These are phyloP conservation scores for Trypanosoma brucei DNA, from an alignment of 208 protist species.

Conservation along the genomic window DNA sequence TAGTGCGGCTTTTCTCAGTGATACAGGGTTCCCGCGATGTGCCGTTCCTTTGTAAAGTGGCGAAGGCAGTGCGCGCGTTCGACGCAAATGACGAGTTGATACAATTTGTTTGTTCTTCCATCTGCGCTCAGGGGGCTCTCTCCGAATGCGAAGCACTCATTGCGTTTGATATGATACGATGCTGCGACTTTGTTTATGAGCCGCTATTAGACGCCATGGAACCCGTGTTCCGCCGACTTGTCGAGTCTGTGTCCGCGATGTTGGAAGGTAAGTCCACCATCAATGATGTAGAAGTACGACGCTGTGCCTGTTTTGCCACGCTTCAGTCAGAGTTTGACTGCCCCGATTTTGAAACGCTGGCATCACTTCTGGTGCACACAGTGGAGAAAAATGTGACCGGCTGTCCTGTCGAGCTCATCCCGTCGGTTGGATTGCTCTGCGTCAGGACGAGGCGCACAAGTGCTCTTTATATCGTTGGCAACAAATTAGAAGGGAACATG, in stretches of 20 bases:
- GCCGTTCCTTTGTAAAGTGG: conserved; percentile 7
- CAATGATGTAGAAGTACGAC: background rate
- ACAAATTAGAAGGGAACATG: conserved; percentile 1
- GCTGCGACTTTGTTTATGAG: conserved; percentile 33
- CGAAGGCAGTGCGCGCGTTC: conserved; percentile 8
- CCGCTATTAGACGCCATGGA: conserved; percentile 45
- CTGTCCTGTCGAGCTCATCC: conserved; percentile 11
- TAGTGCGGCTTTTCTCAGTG: conserved; percentile 19
- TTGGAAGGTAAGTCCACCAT: background rate
- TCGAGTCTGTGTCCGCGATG: conserved; percentile 6
- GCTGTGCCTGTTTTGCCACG: conserved; percentile 16
- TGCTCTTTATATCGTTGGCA: conserved; percentile 3
- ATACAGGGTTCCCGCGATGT: conserved; percentile 9
- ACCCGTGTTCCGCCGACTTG: conserved; percentile 11
- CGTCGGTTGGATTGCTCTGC: conserved; percentile 11
- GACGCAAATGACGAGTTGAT: conserved; percentile 17
- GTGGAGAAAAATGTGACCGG: conserved; percentile 15
- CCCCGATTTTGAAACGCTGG: conserved; percentile 35
- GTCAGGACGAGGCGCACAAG: background rate
- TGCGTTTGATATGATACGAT: conserved; percentile 11
- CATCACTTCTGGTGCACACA: conserved; percentile 18
- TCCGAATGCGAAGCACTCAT: conserved; percentile 8
- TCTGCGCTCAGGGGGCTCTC: conserved; percentile 6
- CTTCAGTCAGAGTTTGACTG: conserved; percentile 33
- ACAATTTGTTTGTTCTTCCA: conserved; percentile 15